Percentiles rank a stretch among this genome's conserved stretches.
phyloP scores from a whole-genome alignment of 208 protist genomes.

The Acanthamoeba culbertsoni region DNA sequence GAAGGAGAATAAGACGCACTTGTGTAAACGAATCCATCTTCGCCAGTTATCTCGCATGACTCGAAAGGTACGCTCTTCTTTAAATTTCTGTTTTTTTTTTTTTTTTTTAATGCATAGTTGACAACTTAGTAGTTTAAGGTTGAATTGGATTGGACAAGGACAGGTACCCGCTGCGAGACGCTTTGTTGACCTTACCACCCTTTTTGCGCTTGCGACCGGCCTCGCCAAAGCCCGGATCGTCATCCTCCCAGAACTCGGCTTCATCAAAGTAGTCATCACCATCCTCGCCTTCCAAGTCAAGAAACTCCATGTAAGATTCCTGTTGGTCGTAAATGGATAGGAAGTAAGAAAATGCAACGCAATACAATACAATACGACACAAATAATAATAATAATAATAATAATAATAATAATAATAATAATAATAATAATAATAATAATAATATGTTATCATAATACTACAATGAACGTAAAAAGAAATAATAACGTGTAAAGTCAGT shows the following conservation, averaged over 20 bases:
- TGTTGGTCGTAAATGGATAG: too few species aligned
- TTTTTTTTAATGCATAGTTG: background rate
- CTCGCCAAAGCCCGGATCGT: background rate
- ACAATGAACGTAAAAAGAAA: background rate
- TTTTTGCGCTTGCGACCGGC: background rate
- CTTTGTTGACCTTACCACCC: background rate
- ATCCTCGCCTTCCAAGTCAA: background rate
- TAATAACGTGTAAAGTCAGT: too few species aligned
- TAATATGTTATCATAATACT: too few species aligned
- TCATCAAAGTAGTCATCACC: constrained; percentile 34
- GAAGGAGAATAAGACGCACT: background rate
- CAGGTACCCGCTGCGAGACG: background rate
- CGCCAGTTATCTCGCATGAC: constrained; percentile 27
- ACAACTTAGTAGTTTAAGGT: background rate
- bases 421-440: too few species aligned
- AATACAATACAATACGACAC: background rate
- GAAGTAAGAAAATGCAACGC: too few species aligned
- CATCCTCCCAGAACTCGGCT: constrained; percentile 57
- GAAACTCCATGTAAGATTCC: background rate
- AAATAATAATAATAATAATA: background rate
- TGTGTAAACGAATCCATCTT: constrained; percentile 43
- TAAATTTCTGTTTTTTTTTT: too few species aligned
- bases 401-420: background rate
- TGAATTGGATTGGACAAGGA: background rate
- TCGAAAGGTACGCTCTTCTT: background rate